Evolutionary conservation across 2,329 filamentous ascomycete genomes (phyloP), one percentile per base, ranked within the genome.

Genomic region (Trichoderma endophyticum): DNA sequence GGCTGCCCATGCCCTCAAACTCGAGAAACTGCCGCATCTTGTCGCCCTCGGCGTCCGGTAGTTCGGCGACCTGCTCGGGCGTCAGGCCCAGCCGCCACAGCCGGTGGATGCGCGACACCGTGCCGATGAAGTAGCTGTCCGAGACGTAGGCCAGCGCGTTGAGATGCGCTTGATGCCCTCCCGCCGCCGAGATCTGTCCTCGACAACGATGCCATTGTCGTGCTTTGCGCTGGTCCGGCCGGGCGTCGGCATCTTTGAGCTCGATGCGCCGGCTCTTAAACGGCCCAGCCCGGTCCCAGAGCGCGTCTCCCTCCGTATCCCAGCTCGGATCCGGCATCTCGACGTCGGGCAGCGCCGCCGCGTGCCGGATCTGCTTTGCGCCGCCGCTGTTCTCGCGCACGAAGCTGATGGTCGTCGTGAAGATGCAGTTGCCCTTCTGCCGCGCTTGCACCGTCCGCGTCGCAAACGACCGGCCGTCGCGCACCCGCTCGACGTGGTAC

Each of bases 361-460:
- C 88, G 83, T 98, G 94, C 71, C 89, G 81, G 4, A 96, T 86
- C 79, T 81, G 83, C 64, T 75, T 74, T 12, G 12, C 57, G 15
- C 84, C 87, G 66, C 86, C 88, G 74, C 86, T 88, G 73, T 85
- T 87, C 77, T 91, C 90, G 21, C 89, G 86, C 78, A 92, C 91
- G 80, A 99, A 98, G 74, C 92, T 96, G 82, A 97, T 90, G 6
- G 95, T 99, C 2, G 94, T 96, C 21, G 95, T 98, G 83, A 98
- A 98, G 83, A 99, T 98, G 78, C 92, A 93, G 73, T 90, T 89
- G 11, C 95, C 96, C 54, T 90, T 87, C 84, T 99, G 96, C 32
- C 94, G 87, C 36, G 96, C 96, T 83, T 98, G 95, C n/a, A 99
- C 96, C 1, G 95, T 98, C 70, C 96, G 88, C 48, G 96, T 98